Conservation (phyloP, 2,329 filamentous ascomycete species). For the Pleurostoma richardsiae region DNA sequence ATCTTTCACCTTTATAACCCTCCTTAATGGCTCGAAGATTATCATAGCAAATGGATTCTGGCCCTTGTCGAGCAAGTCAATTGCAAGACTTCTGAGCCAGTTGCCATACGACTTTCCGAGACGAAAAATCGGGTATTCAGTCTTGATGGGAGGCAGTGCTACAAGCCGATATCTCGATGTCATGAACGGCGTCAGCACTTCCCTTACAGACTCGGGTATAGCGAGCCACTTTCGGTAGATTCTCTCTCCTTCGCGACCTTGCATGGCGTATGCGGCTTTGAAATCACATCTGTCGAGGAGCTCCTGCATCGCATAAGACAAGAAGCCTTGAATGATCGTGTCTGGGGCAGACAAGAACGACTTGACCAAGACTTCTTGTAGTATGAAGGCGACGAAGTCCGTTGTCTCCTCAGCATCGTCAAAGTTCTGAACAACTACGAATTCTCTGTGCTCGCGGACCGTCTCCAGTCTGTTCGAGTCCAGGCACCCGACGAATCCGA, state of each 20-base stretch:
- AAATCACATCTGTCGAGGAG: conserved; percentile 76
- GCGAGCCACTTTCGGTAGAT: conserved; percentile 71
- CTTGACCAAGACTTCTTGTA: conserved; percentile 84
- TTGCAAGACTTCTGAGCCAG: conserved; percentile 78
- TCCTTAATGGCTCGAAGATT: conserved; percentile 76
- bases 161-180: conserved; percentile 76
- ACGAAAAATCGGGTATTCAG: conserved; percentile 74
- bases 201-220: conserved; percentile 72
- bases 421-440: conserved; percentile 86
- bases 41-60: conserved; percentile 69
- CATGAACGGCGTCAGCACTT: conserved; percentile 82
- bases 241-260: conserved; percentile 45
- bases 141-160: conserved; percentile 49
- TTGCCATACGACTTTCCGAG: conserved; percentile 63
- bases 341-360: conserved; percentile 89
- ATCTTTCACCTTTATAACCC: conserved; percentile 81
- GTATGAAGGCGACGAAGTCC: conserved; percentile 78
- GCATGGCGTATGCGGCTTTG: conserved; percentile 45
- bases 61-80: conserved; percentile 75
- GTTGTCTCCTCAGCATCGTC: conserved; percentile 70
- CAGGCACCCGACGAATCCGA: conserved; percentile 85
- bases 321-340: conserved; percentile 79
- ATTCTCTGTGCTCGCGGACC: conserved; percentile 71
- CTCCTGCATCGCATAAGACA: conserved; percentile 94
- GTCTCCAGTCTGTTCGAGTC: conserved; percentile 87